Evolutionary conservation across 1,284 basidiomycete species (phyloP), one percentile per base, ranked within the genome.

Genomic region (Sanghuangporus weigelae): DNA sequence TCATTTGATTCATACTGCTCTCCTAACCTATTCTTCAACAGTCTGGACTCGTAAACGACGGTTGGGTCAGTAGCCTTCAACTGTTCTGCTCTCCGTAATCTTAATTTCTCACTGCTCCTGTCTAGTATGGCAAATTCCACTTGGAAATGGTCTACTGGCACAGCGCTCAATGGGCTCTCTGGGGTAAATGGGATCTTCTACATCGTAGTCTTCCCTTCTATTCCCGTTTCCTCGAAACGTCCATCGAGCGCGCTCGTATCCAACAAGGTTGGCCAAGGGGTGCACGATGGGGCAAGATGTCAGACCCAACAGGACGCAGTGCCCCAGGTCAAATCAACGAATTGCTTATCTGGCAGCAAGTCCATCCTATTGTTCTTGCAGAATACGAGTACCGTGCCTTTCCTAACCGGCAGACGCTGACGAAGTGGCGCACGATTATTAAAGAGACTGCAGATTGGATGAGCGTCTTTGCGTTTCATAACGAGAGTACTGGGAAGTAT

Each of bases 71-170:
- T 72, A 21, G 16, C 56, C 36, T 60, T 23, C 19, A 36, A 54
- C 21, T 44, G n/a, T 51, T 14, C 48, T 12, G 4, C 7, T n/a
- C 19, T 14, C 2, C 35, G 12, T 39, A 16, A 3, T 19, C 31
- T 36, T 12, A 23, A 21, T 12, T n/a, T n/a, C 50, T 51, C 57
- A 56, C n/a, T 36, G 48, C 6, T n/a, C 38, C 5, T 49, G 63
- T 67, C 11, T 44, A 78, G 78, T 79, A 78, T 64, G 78, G 78
- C 56, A 85, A 84, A 72, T 84, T 84, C 72, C 84, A 85, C 68
- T 79, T 84, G 79, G 84, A 86, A 68, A 81, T 83, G 82, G 81
- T 78, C 69, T 85, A 82, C 70, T 86, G 84, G 84, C 84, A 86
- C 68, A 74, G 75, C 59, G 77, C 76, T 7, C 84, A 86, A 69